A percentile compares a stretch with the other conserved stretches of the same genome.
Conservation (phyloP, 352 stramenopile genomes). For the Phytophthora pini region DNA sequence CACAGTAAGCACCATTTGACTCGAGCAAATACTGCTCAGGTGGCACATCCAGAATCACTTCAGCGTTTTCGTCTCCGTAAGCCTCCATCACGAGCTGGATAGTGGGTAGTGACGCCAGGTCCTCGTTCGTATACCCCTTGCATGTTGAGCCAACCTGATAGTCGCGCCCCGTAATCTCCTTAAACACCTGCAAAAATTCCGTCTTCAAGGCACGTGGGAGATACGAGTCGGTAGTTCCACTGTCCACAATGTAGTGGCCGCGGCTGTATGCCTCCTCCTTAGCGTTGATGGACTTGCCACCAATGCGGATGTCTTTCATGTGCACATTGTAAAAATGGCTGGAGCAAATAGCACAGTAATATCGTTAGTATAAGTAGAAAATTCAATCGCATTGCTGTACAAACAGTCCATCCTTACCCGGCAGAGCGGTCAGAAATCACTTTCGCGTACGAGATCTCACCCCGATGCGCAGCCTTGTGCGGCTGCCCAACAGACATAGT, state of each 20-base stretch:
- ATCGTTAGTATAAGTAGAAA: slow-evolving; percentile 5
- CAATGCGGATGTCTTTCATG: slow-evolving; percentile 73
- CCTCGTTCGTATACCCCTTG: slow-evolving; percentile 57
- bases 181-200: slow-evolving; percentile 66
- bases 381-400: neutral
- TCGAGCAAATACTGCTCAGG: slow-evolving; percentile 70
- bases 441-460: slow-evolving; percentile 66
- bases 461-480: slow-evolving; percentile 55
- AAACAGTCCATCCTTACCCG: slow-evolving; percentile 13
- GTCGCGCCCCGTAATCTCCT: slow-evolving; percentile 51
- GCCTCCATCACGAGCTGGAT: slow-evolving; percentile 76
- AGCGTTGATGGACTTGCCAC: slow-evolving; percentile 62
- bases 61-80: slow-evolving; percentile 59
- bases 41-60: slow-evolving; percentile 67
- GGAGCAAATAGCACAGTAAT: slow-evolving; percentile 10
- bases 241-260: slow-evolving; percentile 85
- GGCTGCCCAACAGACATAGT: slow-evolving; percentile 71
- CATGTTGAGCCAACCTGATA: slow-evolving; percentile 55
- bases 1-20: slow-evolving; percentile 62
- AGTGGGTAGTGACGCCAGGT: slow-evolving; percentile 61
- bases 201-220: slow-evolving; percentile 58
- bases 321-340: slow-evolving; percentile 77
- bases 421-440: slow-evolving; percentile 46
- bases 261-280: slow-evolving; percentile 42
- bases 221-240: slow-evolving; percentile 87